phyloP scores from a whole-genome alignment of 495 filamentous ascomycete genomes.

The Mycothermus thermophilus region DNA sequence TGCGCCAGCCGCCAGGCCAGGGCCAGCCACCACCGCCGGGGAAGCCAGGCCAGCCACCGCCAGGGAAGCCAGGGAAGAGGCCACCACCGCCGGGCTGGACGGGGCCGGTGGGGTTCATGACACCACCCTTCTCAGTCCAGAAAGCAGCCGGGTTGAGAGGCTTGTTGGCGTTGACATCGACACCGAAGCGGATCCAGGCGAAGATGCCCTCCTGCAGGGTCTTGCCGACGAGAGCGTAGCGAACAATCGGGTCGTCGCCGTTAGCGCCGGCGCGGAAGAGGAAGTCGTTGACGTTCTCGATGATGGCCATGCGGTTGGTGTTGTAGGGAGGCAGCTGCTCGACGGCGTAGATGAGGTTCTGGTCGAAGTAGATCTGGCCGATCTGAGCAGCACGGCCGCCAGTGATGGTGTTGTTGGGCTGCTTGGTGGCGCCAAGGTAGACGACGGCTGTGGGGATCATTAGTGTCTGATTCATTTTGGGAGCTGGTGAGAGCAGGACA shows the following conservation, averaged over 20 bases:
- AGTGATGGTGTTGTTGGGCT: constrained; percentile 37
- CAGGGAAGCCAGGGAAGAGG: constrained; percentile 1
- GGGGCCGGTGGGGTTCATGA: constrained; percentile 24
- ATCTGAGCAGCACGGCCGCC: constrained; percentile 40
- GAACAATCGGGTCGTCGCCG: constrained; percentile 42
- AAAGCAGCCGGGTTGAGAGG: constrained; percentile 17
- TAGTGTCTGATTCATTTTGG: not conserved
- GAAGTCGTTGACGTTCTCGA: constrained; percentile 39
- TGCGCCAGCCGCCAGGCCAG: not conserved
- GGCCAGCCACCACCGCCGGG: not conserved
- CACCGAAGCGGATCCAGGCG: constrained; percentile 41
- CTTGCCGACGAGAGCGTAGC: constrained; percentile 42
- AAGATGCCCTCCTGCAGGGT: constrained; percentile 41
- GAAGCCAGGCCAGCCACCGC: constrained; percentile 4
- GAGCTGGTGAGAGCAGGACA: not conserved
- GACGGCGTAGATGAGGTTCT: constrained; percentile 32
- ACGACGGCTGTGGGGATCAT: constrained; percentile 25
- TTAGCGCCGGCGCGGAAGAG: constrained; percentile 35
- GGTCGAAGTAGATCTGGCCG: constrained; percentile 51
- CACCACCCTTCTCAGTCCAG: constrained; percentile 17
- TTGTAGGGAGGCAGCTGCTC: constrained; percentile 40
- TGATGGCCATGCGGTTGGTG: constrained; percentile 37
- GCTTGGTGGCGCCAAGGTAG: constrained; percentile 30
- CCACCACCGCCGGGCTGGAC: constrained; percentile 13
- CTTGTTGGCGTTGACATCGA: constrained; percentile 27